Base-by-base conservation (phyloP, 352 stramenopile genomes). In the Globisporangium cederbergense region DNA sequence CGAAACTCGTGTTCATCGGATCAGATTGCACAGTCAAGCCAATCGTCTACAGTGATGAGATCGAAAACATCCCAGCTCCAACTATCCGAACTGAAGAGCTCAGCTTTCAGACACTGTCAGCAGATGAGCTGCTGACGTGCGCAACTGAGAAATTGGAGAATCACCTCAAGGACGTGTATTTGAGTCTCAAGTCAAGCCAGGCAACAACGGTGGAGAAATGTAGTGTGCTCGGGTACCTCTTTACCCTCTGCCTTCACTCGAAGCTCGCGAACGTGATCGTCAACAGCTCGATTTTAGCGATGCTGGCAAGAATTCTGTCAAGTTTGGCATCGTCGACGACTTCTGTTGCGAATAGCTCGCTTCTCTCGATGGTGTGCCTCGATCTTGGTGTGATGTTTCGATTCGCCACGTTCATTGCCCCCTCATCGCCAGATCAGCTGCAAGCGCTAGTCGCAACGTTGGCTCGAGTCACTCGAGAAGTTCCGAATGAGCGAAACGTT, bases 211-310 rank as follows among this genome's bases (percentile, higher is more conserved):
- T 51, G 4, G 73, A 87, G 42, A 85, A 79, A 43, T 70, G 72
- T 18, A 86, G 79, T 49, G 71, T 85, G 1, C 72, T 93, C 38
- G 65, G 66, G 22, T 88, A 93, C 25, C 67, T 95, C 9, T 86
- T 85, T 20, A 74, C 70, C 22, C 71, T 88, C 11, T 90, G 72
- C 28, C 72, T 70, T 1, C 68, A 87, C 25, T 70, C 72, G 2
- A 81, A 84, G 60, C 64, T 94, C 18, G 83, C 87, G 0, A 90
- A 92, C 53, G 78, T 93, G 49, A 88, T 95, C 58, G 79, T 91
- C 14, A 95, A 95, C 64, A 92, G 81, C 69, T 92, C 85, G 0
- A 78, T 95, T 32, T 60, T 94, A 16, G 73, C 72, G 4, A 66
- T 94, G 38, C 57, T 93, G 28, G 78, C 82, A 43, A 84, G 77